These are phyloP conservation scores for Solanum bulbocastanum DNA, from an alignment of 257 asterid species.

Conservation along the genomic window DNA sequence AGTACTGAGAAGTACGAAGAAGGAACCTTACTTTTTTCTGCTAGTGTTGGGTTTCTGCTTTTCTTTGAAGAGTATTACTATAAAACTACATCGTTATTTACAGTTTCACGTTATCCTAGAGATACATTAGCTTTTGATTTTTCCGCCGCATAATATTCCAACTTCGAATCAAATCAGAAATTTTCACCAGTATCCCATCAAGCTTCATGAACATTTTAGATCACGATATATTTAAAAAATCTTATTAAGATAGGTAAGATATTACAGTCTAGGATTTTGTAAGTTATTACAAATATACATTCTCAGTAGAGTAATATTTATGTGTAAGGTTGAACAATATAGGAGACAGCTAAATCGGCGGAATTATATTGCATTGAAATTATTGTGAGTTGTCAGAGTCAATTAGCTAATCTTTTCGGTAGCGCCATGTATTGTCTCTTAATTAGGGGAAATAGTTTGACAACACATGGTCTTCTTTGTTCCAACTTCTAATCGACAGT, in stretches of 20 bases:
- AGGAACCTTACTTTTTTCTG: not conserved
- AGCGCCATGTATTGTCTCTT: not conserved
- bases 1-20: slow-evolving; percentile 19
- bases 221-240: too few species aligned
- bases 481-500: too few species aligned
- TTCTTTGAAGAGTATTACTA: not conserved
- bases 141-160: not conserved
- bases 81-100: not conserved
- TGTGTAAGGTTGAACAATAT: not conserved
- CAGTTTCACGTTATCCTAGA: not conserved
- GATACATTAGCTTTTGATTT: not conserved
- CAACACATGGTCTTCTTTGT: not conserved
- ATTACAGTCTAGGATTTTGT: too few species aligned
- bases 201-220: not conserved
- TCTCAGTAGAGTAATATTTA: too few species aligned
- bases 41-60: slow-evolving; percentile 22
- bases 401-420: not conserved
- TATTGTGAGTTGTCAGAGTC: not conserved
- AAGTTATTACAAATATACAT: too few species aligned
- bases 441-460: not conserved
- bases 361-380: not conserved
- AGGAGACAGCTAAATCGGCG: not conserved
- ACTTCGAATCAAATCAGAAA: not conserved
- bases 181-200: not conserved
- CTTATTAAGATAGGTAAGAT: too few species aligned